Percentiles rank a stretch among this genome's conserved stretches.
Evolutionary conservation across 768 basidiomycete genomes (phyloP).

Genomic region (Boletellus sp.): DNA sequence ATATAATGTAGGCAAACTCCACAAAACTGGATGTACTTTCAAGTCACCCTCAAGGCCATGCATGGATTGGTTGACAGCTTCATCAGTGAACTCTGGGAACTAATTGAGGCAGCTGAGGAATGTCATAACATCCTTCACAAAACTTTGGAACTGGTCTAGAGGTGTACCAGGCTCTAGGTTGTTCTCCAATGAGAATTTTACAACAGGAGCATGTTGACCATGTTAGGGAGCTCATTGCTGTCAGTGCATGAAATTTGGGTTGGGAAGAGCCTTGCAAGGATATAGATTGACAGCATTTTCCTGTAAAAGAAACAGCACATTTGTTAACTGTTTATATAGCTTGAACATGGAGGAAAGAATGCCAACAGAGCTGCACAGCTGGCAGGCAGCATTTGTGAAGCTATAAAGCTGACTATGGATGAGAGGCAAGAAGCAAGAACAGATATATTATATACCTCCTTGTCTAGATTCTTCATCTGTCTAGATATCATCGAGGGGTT

Average conservation of each 20-base stretch:
- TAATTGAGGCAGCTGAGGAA: constrained; percentile 55
- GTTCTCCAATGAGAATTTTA: constrained; percentile 36
- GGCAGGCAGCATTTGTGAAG: constrained; percentile 53
- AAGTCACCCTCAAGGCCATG: constrained; percentile 48
- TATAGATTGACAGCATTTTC: constrained; percentile 53
- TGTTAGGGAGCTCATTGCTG: constrained; percentile 32
- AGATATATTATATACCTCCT: no score
- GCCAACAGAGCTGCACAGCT: constrained; percentile 53
- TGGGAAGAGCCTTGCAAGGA: no score
- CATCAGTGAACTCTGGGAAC: no score
- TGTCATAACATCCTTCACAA: constrained; percentile 49
- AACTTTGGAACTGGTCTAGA: constrained; percentile 41
- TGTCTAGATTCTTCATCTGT: no score
- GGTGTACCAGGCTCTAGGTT: constrained; percentile 47
- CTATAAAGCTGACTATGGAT: constrained; percentile 39
- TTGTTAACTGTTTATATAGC: constrained; percentile 47
- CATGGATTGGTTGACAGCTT: no score
- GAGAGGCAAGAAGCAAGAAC: constrained; percentile 4
- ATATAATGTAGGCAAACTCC: constrained; percentile 1
- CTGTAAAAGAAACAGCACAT: constrained; percentile 48
- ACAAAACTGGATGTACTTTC: constrained; percentile 32
- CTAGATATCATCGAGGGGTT: constrained; percentile 25
- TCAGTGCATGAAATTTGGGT: constrained; percentile 35
- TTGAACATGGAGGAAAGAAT: constrained; percentile 52
- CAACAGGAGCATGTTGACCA: constrained; percentile 33